Conservation (phyloP, 2,329 filamentous ascomycete species). For the Ampelomyces quisqualis region DNA sequence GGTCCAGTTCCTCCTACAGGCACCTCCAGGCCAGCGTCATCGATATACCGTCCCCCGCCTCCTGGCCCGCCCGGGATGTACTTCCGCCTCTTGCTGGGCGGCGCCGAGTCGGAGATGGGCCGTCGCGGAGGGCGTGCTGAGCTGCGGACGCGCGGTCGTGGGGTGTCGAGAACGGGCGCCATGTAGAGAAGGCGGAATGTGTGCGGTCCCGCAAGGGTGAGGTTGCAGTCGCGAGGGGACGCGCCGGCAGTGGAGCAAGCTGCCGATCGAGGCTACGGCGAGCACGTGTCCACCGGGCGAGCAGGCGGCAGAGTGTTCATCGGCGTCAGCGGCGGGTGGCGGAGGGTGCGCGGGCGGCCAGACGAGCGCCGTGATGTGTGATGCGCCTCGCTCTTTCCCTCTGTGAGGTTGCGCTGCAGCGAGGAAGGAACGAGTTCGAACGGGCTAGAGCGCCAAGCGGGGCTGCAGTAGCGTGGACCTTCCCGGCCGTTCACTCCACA, state of each 20-base stretch:
- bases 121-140: constrained; percentile 38
- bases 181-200: constrained; percentile 34
- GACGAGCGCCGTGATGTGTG: constrained; percentile 19
- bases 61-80: constrained; percentile 87
- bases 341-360: constrained; percentile 22
- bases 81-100: constrained; percentile 49
- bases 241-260: constrained; percentile 30
- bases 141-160: constrained; percentile 40
- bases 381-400: constrained; percentile 12
- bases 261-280: constrained; percentile 24
- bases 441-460: constrained; percentile 15
- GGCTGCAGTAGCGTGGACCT: constrained; percentile 3
- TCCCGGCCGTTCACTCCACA: constrained; percentile 5
- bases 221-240: constrained; percentile 23
- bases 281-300: constrained; percentile 32
- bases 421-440: no score
- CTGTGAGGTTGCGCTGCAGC: constrained; percentile 15
- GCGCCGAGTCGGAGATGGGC: constrained; percentile 44
- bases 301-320: constrained; percentile 24
- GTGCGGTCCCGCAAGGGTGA: constrained; percentile 29
- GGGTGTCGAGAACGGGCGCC: constrained; percentile 41
- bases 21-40: constrained; percentile 66
- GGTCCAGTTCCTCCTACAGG: constrained; percentile 54
- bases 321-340: constrained; percentile 15
- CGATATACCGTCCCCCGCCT: constrained; percentile 80